Base-by-base conservation (phyloP, 2,329 filamentous ascomycete species). In the Paramyrothecium sp. region DNA sequence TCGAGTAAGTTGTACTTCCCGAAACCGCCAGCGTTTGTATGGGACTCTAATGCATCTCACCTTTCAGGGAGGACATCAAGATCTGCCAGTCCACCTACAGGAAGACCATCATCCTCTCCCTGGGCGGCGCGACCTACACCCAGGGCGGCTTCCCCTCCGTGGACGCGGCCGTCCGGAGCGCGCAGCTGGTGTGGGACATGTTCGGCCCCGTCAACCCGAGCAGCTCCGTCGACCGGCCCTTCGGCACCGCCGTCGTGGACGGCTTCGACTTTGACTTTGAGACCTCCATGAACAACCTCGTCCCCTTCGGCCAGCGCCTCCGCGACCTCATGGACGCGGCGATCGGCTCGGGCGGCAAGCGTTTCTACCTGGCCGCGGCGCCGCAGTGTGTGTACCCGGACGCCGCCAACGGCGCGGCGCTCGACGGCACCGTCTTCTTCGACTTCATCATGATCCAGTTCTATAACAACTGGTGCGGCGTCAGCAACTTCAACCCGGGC, bases 261-360 rank as follows among this genome's bases (percentile, higher is more conserved):
- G 90, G 90, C 4, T 91, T 92, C 69, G 89, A 92, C 72, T 85
- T 92, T 61, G 89, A 92, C 69, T 87, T 92, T 60, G 89, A 92
- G 73, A 77, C 82, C 4, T 71, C 72, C 3, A 81, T 82, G 16
- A 71, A 71, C 51, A 87, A 90, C 73, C 85, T 89, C 73, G 78
- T 76, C 0, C 73, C 82, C 1, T 89, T 91, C 63, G 87, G 81
- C 2, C 75, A 78, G 41, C 75, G 80, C 55, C 79, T 91, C 11
- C 83, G 86, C 30, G 64, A 69, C 17, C 71, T 79, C 34, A 87
- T 87, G 78, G 76, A 85, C 62, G 73, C 73, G 20, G 78, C 80
- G 22, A 49, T 16, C 16, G 47, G 16, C 47, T 3, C 4, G 17
- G 71, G 66, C 0, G 75, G 75, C 60, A 85, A 83, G 69, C 85